Evolutionary conservation across 2,329 filamentous ascomycete species (phyloP).

Genomic region (Fusarium austroafricanum): DNA sequence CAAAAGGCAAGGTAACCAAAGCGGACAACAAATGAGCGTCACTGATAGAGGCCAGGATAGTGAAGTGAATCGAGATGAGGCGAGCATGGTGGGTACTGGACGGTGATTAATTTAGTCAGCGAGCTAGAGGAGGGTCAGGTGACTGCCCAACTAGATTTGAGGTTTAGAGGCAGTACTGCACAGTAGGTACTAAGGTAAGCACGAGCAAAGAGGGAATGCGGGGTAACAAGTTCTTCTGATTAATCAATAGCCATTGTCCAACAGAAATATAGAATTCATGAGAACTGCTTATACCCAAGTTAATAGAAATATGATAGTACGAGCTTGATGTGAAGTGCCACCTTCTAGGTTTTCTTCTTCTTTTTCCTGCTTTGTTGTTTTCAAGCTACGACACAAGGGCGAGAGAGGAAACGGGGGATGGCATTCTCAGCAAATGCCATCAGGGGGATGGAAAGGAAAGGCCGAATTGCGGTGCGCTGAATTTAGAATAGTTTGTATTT

Average conservation of each 20-base stretch:
- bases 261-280: neutral
- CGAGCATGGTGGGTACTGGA: neutral
- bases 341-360: neutral
- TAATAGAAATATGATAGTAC: neutral
- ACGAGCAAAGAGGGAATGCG: no score
- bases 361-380: no score
- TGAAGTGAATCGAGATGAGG: slow-evolving; percentile 25
- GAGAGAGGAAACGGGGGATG: slow-evolving; percentile 14
- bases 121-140: slow-evolving; percentile 11
- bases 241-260: neutral
- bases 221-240: neutral
- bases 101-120: slow-evolving; percentile 14
- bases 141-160: neutral
- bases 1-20: slow-evolving; percentile 4
- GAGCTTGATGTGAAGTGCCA: neutral
- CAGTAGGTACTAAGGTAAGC: no score
- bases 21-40: slow-evolving; percentile 17
- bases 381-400: neutral
- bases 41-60: slow-evolving; percentile 1
- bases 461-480: slow-evolving; percentile 20
- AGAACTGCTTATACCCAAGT: neutral
- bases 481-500: slow-evolving; percentile 30
- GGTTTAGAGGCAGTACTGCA: no score
- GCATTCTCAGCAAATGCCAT: slow-evolving; percentile 35
- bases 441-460: slow-evolving; percentile 4